phyloP scores from a whole-genome alignment of 2,329 filamentous ascomycete species.

The Scorias spongiosa region DNA sequence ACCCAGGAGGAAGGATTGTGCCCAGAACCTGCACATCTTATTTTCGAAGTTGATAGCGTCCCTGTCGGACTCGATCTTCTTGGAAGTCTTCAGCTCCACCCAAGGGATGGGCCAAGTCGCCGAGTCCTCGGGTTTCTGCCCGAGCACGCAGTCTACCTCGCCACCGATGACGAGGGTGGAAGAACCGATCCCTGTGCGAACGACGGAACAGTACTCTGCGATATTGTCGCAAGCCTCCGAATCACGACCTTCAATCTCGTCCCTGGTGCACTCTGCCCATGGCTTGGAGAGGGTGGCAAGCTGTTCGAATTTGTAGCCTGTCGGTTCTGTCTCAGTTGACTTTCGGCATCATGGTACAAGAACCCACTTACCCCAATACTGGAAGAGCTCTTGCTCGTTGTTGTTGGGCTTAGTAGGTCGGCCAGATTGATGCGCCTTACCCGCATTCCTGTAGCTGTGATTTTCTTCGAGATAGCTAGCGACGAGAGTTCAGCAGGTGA shows the following conservation, averaged over 20 bases:
- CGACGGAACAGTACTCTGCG: conserved; percentile 89
- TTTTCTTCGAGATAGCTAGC: conserved; percentile 84
- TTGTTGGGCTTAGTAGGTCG: conserved; percentile 33
- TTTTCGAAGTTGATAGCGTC: conserved; percentile 67
- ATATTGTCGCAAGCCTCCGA: conserved; percentile 67
- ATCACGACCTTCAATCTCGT: conserved; percentile 64
- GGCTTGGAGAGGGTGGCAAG: conserved; percentile 59
- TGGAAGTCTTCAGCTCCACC: conserved; percentile 87
- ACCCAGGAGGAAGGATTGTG: conserved; percentile 68
- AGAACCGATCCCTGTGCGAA: conserved; percentile 71
- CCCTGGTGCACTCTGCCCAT: conserved; percentile 58
- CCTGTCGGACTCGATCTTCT: conserved; percentile 36
- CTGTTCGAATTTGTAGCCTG: conserved; percentile 94
- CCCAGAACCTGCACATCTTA: conserved; percentile 82
- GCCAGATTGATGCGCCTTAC: conserved; percentile 21
- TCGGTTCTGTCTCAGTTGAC: conserved; percentile 1
- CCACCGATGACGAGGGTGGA: conserved; percentile 67
- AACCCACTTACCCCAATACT: conserved; percentile 60
- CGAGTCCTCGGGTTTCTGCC: conserved; percentile 53
- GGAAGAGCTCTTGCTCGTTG: conserved; percentile 65
- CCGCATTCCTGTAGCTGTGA: conserved; percentile 49
- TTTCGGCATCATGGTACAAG: neutral
- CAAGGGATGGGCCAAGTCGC: conserved; percentile 59
- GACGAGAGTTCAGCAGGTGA: too few relatives aligned
- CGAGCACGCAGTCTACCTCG: conserved; percentile 89